Percentiles rank a stretch among this genome's conserved stretches.
These are phyloP conservation scores for Alternaria sp. DNA, from an alignment of 2,329 filamentous ascomycete genomes.

Conservation along the genomic window DNA sequence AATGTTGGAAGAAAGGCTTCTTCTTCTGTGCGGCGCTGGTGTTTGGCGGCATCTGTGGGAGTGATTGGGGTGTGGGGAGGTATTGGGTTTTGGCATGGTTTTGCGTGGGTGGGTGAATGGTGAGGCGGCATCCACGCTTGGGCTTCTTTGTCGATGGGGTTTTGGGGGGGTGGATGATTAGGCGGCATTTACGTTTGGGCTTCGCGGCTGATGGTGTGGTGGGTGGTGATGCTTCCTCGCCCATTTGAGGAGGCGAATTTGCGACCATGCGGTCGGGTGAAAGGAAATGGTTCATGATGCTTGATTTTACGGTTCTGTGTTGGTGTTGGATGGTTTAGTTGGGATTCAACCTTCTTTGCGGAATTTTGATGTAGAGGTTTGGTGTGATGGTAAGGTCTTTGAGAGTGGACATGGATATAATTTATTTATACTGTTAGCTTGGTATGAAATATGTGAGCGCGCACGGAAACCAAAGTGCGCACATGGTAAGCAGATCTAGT, in stretches of 20 bases:
- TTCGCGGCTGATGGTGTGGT: background rate
- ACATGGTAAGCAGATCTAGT: background rate
- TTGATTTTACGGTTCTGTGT: background rate
- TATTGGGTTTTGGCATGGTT: background rate
- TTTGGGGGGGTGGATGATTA: background rate
- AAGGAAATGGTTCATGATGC: background rate
- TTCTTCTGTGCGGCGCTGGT: background rate
- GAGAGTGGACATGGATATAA: background rate
- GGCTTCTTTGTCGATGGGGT: background rate
- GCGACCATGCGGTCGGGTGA: background rate
- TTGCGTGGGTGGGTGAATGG: background rate
- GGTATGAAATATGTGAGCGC: background rate
- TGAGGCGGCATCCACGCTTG: background rate
- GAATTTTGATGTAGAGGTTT: background rate
- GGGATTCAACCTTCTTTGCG: background rate
- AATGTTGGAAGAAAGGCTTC: background rate
- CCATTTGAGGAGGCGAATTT: background rate
- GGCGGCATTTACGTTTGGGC: background rate
- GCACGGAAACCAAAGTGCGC: background rate
- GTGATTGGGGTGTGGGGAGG: background rate
- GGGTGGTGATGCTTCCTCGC: background rate
- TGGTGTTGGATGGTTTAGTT: background rate
- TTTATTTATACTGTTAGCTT: background rate
- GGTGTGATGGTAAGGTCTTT: background rate
- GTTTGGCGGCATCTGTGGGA: background rate